Evolutionary conservation across 2,329 filamentous ascomycete species (phyloP), one percentile per base, ranked within the genome.

Genomic region (Pseudogymnoascus sp.): DNA sequence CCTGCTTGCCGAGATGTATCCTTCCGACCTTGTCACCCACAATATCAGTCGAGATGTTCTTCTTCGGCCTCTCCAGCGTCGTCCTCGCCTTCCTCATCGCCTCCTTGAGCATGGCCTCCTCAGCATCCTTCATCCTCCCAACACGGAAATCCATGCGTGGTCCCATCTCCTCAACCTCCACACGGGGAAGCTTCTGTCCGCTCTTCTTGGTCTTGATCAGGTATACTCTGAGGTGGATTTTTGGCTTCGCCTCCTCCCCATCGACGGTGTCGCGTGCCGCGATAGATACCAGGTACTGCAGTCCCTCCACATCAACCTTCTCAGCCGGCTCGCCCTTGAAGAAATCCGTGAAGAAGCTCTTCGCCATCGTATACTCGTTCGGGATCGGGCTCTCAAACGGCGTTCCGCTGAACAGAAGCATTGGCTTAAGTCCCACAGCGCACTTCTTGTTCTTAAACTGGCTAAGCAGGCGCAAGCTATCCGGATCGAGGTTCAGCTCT

Each of bases 11-110:
- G 65, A 96, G 78, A 76, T 99, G 95, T 67, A 99, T 89, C 70
- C 92, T 87, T 67, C 93, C 95, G 68, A 97, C 83, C 87, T 97
- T 97, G 78, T 99, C 95, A 74, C 95, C 95, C 79, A 99, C 91
- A 47, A 87, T 78, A 75, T 97, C 93, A 64, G 90, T 96, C 63
- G 87, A 85, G 70, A 99, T 88, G 77, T 99, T 99, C 88, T 99
- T 99, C 88, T 96, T 97, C 66, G 88, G 88, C 77, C 83, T 81
- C 78, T 90, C 88, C 78, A 90, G 87, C 40, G 76, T 78, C 40
- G 85, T 85, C 82, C 88, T 93, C 61, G 91, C 83, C 79, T 88
- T 91, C 83, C 88, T 91, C 84, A 97, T 83, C 17, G 93, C 92
- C 77, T 93, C 90, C 84, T 96, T 97, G 82, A 89, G 83, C 78